phyloP scores from a whole-genome alignment of 495 filamentous ascomycete species.

The Penicillium paradoxum region DNA sequence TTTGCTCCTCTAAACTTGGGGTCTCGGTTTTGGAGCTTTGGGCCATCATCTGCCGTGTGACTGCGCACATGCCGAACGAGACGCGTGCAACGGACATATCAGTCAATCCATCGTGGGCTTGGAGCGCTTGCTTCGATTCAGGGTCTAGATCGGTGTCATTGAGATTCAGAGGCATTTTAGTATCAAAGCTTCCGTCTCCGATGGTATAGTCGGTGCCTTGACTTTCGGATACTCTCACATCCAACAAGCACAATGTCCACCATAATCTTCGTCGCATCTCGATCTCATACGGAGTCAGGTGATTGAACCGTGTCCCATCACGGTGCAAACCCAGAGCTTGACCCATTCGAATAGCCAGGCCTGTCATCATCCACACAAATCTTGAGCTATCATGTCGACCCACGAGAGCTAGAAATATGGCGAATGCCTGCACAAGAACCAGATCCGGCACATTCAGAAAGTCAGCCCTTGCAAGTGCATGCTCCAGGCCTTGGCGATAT shows the following conservation, averaged over 20 bases:
- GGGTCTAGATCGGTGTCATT: constrained; percentile 71
- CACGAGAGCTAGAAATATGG: constrained; percentile 43
- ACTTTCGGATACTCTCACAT: constrained; percentile 70
- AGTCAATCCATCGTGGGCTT: constrained; percentile 54
- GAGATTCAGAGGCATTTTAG: constrained; percentile 64
- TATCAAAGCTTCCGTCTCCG: constrained; percentile 62
- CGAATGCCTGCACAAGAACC: constrained; percentile 44
- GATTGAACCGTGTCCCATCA: constrained; percentile 58
- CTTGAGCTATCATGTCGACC: constrained; percentile 47
- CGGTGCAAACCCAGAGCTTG: constrained; percentile 74
- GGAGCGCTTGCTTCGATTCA: constrained; percentile 51
- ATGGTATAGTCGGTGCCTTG: constrained; percentile 64
- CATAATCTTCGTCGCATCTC: constrained; percentile 73
- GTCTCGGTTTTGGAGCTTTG: constrained; percentile 11
- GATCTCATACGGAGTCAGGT: constrained; percentile 55
- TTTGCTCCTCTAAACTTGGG: constrained; percentile 39
- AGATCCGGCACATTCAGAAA: constrained; percentile 40
- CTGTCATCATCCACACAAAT: constrained; percentile 56
- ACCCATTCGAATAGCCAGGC: constrained; percentile 66
- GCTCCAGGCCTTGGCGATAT: constrained; percentile 51
- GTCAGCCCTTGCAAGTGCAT: constrained; percentile 50
- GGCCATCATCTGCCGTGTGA: constrained; percentile 51
- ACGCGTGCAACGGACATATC: constrained; percentile 69
- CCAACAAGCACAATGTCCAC: constrained; percentile 70
- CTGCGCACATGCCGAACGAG: constrained; percentile 44